Evolutionary conservation across 2,329 filamentous ascomycete species (phyloP), one percentile per base, ranked within the genome.

Genomic region (Fusarium secorum): DNA sequence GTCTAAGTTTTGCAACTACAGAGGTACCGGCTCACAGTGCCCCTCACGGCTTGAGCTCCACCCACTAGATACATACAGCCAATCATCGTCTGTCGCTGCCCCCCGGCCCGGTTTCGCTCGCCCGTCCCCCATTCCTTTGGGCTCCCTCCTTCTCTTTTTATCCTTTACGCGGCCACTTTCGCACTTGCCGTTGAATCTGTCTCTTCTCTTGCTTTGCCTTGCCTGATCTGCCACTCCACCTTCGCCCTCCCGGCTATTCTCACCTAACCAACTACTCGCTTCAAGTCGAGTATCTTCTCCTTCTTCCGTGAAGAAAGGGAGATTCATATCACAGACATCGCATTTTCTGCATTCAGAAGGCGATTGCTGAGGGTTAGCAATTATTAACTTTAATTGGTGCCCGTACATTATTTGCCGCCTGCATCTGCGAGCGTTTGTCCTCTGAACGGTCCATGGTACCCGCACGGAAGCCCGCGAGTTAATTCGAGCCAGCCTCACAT

Each of bases 1-100:
- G 35, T 45, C 60, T 39, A 35, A 32, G 30, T 28, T 18, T 49
- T 53, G 46, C 35, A 30, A 33, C 51, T 33, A 15, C 28, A 66
- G 45, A 76, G 69, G 74, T 76, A 74, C 74, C 71, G 56, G 54
- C 53, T 69, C 74, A 76, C 74, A 76, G 74, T 76, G 74, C 44
- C 53, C 51, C 57, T 53, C 54, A 73, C 74, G 73, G 72, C 54
- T 48, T 48, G 14, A 13, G 49, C 35, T 17, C 71, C 60, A 66
- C 59, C 41, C 41, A n/a, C 44, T 42, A 22, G n/a, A 45, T 26
- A 8, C 6, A 35, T 7, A 38, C 35, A 20, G 2, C 70, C 64
- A 73, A 67, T 73, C 56, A 71, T 30, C 17, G n/a, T 22, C 28
- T 28, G 30, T 28, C 28, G 10, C 59, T 58, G 33, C 28, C 45